These are phyloP conservation scores for Solanum paucissectum DNA, from an alignment of 257 asterid genomes.

Conservation along the genomic window DNA sequence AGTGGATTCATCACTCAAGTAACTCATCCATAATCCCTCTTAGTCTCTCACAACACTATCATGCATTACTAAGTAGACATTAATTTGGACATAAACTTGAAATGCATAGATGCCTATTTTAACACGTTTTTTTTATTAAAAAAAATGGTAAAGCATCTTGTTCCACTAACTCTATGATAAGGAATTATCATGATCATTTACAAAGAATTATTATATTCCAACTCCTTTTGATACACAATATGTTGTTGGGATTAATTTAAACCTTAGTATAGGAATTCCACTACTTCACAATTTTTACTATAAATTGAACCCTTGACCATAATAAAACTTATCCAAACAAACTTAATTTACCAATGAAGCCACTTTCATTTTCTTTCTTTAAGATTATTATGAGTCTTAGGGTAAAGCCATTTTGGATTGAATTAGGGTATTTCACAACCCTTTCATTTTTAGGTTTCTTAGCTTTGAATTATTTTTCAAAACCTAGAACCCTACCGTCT, in stretches of 20 bases:
- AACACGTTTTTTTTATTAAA: too few relatives aligned
- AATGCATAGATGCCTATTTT: neutral
- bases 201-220: neutral
- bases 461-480: constrained; percentile 11
- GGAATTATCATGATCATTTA: neutral
- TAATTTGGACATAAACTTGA: neutral
- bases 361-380: neutral
- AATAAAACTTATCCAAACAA: neutral
- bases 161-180: neutral
- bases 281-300: neutral
- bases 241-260: neutral
- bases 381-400: constrained; percentile 4
- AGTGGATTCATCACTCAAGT: neutral
- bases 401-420: constrained; percentile 19
- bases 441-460: constrained; percentile 26
- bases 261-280: neutral
- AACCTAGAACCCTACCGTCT: neutral
- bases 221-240: neutral
- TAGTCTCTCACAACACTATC: neutral
- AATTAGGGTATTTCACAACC: constrained; percentile 20
- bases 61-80: neutral
- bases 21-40: neutral
- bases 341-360: neutral
- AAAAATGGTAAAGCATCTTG: neutral
- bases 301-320: neutral